Conservation (phyloP, 208 protist genomes). For the Trypanosoma melophagium region DNA sequence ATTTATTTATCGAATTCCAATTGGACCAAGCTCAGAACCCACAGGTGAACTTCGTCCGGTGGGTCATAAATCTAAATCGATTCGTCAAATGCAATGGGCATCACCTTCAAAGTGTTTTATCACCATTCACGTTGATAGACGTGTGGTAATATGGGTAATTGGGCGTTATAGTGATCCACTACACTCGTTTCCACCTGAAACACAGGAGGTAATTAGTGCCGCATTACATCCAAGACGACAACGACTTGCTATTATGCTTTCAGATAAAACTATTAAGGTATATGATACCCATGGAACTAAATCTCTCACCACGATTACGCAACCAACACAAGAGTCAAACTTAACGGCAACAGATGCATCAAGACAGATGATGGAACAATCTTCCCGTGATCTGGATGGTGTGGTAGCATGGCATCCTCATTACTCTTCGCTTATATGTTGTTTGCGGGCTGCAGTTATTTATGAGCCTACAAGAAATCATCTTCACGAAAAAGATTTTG, state of each 20-base stretch:
- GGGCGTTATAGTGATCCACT: slow-evolving; percentile 62
- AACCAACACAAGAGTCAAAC: slow-evolving; percentile 38
- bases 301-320: slow-evolving; percentile 50
- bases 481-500: background rate
- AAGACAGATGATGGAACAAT: slow-evolving; percentile 58
- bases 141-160: slow-evolving; percentile 73
- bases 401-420: slow-evolving; percentile 56
- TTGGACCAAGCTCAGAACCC: slow-evolving; percentile 28
- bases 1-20: slow-evolving; percentile 47
- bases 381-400: slow-evolving; percentile 60
- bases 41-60: slow-evolving; percentile 28
- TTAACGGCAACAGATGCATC: slow-evolving; percentile 48
- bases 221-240: slow-evolving; percentile 50
- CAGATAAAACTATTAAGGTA: slow-evolving; percentile 69
- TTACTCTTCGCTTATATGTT: slow-evolving; percentile 52
- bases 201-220: slow-evolving; percentile 71
- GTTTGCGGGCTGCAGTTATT: slow-evolving; percentile 64
- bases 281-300: slow-evolving; percentile 71
- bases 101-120: slow-evolving; percentile 49
- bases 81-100: slow-evolving; percentile 54
- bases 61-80: slow-evolving; percentile 24
- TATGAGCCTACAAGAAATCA: slow-evolving; percentile 45
- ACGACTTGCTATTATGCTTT: slow-evolving; percentile 60
- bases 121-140: slow-evolving; percentile 77
- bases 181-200: slow-evolving; percentile 71